Conservation (phyloP, 148 eudicot genomes). For the Fagopyrum esculentum region DNA sequence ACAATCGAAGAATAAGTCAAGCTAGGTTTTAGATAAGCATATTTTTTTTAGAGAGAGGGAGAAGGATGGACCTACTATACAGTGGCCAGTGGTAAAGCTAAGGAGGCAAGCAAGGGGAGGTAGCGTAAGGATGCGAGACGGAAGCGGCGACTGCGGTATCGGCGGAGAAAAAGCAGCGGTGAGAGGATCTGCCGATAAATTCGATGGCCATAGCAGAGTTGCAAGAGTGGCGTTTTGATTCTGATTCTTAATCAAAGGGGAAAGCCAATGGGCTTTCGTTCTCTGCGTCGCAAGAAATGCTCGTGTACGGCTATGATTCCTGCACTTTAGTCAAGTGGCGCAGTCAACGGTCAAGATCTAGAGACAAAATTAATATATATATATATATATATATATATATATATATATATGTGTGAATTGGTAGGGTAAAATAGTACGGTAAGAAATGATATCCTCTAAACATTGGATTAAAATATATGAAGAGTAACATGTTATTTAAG, state of each 20-base stretch:
- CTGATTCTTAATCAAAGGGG: not conserved
- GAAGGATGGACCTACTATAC: not conserved
- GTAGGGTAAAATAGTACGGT: too few relatives aligned
- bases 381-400: too few relatives aligned
- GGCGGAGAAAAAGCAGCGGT: slow-evolving; percentile 11
- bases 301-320: not conserved
- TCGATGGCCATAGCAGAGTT: slow-evolving; percentile 34
- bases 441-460: too few relatives aligned
- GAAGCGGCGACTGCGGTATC: not conserved
- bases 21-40: not conserved
- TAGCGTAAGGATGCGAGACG: not conserved
- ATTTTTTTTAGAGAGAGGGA: not conserved
- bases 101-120: not conserved
- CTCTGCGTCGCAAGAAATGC: not conserved
- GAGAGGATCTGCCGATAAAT: slow-evolving; percentile 18
- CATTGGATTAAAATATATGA: too few relatives aligned
- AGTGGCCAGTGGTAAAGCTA: not conserved
- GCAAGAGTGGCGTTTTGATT: not conserved
- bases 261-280: not conserved
- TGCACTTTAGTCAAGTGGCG: not conserved
- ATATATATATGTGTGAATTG: too few relatives aligned
- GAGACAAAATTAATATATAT: too few relatives aligned
- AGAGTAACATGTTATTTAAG: too few relatives aligned
- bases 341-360: not conserved
- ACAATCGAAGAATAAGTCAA: not conserved